Base-by-base conservation (phyloP, 352 stramenopile genomes). In the Globisporangium uncinulatum region DNA sequence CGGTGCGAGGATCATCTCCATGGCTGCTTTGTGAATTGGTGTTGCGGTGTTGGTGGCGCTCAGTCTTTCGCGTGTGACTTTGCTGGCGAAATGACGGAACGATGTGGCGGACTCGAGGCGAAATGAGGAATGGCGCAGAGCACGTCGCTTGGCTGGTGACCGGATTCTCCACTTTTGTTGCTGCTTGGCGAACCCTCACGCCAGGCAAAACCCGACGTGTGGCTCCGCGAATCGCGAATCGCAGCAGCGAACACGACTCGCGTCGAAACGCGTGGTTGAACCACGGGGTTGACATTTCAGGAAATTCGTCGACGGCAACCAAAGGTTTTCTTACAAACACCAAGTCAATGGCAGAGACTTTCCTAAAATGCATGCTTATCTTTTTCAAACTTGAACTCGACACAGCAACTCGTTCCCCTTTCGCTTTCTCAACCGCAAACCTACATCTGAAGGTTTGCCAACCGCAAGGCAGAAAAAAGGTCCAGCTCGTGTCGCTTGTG, bases 1-100 rank as follows among this genome's bases (percentile, higher is more conserved):
- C 2, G 75, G 78, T n/a, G 78, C 73, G 63, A 88, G 71, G 58
- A 86, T 74, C 62, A 81, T 79, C 56, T 88, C 73, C 78, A 88
- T 88, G 41, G 50, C 32, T 36, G 42, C 20, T 49, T 21, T 47
- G 34, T 21, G 6, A 41, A n/a, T 42, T 48, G 14, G 32, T 11
- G 0, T 52, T 21, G 42, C 37, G 42, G 44, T 59, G 13, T n/a
- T 20, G 29, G n/a, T 34, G 13, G 29, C 24, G 41, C 10, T 29
- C 24, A 29, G 24, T 29, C 24, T 29, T 29, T 29, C 24, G 24
- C 24, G 24, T 29, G 24, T 1, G 24, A 29, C 1, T 29, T 29
- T 29, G 24, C 4, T 29, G 24, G 24, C 24, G 24, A 29, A n/a
- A 14, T 10, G 14, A 37, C 43, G 19, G 32, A 61, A 21, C 29